Evolutionary conservation across 2,329 filamentous ascomycete species (phyloP).

Genomic region (Westerdykella aurantiaca): DNA sequence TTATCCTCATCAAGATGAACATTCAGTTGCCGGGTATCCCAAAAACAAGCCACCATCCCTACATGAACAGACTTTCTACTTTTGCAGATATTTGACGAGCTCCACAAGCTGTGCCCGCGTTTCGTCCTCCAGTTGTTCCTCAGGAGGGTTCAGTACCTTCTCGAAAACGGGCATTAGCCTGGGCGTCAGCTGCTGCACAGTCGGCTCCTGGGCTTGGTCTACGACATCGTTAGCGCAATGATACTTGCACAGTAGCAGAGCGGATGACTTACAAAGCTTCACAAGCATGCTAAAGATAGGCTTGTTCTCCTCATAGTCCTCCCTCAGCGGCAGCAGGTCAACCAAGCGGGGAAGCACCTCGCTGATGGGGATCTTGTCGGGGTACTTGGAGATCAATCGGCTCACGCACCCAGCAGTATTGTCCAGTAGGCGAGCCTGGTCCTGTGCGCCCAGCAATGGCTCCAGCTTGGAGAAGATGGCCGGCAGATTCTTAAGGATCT

Average conservation of each 20-base stretch:
- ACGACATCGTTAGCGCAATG: neutral
- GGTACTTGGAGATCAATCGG: constrained; percentile 86
- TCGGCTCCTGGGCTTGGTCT: constrained; percentile 64
- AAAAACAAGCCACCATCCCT: neutral
- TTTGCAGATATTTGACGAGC: constrained; percentile 52
- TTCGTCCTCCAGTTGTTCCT: constrained; percentile 69
- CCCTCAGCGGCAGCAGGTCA: constrained; percentile 74
- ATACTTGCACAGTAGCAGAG: neutral
- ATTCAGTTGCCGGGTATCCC: neutral
- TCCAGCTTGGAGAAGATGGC: constrained; percentile 81
- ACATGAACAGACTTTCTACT: constrained; percentile 15
- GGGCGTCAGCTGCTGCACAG: constrained; percentile 63
- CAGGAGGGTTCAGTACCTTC: constrained; percentile 63
- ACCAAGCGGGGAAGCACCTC: constrained; percentile 79
- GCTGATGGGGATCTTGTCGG: constrained; percentile 71
- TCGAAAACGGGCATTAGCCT: constrained; percentile 66
- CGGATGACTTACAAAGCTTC: constrained; percentile 64
- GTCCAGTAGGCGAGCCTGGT: constrained; percentile 78
- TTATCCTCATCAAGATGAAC: neutral
- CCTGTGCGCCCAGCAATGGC: constrained; percentile 69
- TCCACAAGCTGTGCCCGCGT: constrained; percentile 62
- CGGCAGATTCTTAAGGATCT: constrained; percentile 68
- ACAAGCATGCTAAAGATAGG: constrained; percentile 88
- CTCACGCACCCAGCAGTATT: constrained; percentile 89
- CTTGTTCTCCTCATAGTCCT: constrained; percentile 95